Base-by-base conservation (phyloP, 768 basidiomycete species). In the Lactarius tabidus region DNA sequence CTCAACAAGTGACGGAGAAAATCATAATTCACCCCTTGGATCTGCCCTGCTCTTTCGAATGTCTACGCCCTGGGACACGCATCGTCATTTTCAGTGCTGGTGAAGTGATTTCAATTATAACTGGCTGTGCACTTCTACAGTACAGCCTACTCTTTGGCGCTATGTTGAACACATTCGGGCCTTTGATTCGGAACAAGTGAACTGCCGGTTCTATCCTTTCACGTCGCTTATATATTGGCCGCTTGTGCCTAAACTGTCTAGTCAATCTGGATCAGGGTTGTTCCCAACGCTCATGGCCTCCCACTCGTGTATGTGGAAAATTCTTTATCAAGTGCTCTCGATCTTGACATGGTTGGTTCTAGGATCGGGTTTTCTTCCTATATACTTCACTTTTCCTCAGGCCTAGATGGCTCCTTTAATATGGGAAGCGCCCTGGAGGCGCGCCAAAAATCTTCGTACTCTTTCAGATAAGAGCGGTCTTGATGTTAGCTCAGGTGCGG, bases 381-480 rank as follows among this genome's bases (percentile, higher is more conserved):
- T 26, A 33, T 17, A 7, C 26, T 20, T 56, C 43, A 2, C 7
- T 23, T 57, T n/a, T n/a, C 7, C 38, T 33, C n/a, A 14, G 12
- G 60, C 64, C 64, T 62, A 29, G 64, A 65, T 65, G 64, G 64
- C 64, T 26, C 55, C 55, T 52, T 52, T 23, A 23, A 28, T 8
- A 3, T 18, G 23, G 36, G 57, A 35, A 20, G 60, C 60, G 53
- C 35, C 60, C 64, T 38, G 60, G 59, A 60, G 64, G 38, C 64
- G 64, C 56, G 45, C 23, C 17, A 38, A 61, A 9, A 28, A 29
- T 28, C 2, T 23, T n/a, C 7, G 6, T n/a, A 23, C 20, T 57
- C 59, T 3, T 39, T 65, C 55, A 23, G 17, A 33, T 35, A 36
- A 48, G 33, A n/a, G 20, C 18, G 54, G 53, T 3, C 35, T 56